A percentile compares a stretch with the other conserved stretches of the same genome.
Conservation (phyloP, 169 alveolate genomes). For the Cryptosporidium ubiquitum region DNA sequence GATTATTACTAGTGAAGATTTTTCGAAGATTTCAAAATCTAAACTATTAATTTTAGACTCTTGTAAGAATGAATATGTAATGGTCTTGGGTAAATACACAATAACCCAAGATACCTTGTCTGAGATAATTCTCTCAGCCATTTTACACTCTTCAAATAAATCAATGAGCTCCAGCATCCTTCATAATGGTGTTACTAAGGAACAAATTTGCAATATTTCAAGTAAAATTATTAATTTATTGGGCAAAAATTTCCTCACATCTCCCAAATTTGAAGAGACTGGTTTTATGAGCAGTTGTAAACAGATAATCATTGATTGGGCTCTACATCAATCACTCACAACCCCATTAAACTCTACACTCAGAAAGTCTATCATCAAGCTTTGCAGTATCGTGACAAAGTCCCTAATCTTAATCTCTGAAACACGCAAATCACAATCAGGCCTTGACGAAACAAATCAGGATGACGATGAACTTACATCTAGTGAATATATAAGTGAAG, state of each 20-base stretch:
- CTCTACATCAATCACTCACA: too few relatives aligned
- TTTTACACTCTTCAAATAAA: not conserved
- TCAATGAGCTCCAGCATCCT: constrained; percentile 26
- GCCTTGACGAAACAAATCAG: not conserved
- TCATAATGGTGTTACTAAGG: constrained; percentile 22
- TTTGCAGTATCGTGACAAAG: not conserved
- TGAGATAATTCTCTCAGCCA: constrained; percentile 25
- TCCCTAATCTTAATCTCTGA: not conserved
- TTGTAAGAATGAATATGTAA: not conserved
- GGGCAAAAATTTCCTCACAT: not conserved
- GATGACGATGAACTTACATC: not conserved
- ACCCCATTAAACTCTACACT: not conserved
- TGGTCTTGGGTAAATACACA: not conserved
- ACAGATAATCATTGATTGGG: not conserved
- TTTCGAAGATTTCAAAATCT: not conserved
- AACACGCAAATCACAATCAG: not conserved
- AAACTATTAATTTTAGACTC: not conserved
- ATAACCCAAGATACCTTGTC: constrained; percentile 46
- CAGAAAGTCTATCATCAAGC: constrained; percentile 13
- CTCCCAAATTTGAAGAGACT: not conserved
- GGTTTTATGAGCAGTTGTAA: not conserved
- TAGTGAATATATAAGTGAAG: not conserved
- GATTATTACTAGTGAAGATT: not conserved
- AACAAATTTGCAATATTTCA: constrained; percentile 16
- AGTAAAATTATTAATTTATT: not conserved